These are phyloP conservation scores for Theileria orientalis DNA, from an alignment of 169 alveolate genomes.

Conservation along the genomic window DNA sequence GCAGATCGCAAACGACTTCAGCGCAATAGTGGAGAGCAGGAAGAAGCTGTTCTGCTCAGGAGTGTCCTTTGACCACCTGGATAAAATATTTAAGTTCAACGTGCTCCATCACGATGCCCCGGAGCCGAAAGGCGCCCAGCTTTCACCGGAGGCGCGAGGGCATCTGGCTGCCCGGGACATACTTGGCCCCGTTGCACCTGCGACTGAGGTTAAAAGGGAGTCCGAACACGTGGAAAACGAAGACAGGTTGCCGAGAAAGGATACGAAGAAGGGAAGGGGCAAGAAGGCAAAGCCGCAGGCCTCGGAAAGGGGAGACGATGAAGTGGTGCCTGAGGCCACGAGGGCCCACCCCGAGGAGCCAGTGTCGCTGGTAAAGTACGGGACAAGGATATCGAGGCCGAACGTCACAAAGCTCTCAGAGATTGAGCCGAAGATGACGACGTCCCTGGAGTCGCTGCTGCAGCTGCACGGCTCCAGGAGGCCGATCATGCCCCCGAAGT, in stretches of 20 bases:
- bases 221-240: neutral
- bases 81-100: conserved; percentile 26
- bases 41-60: conserved; percentile 56
- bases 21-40: conserved; percentile 27
- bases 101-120: neutral
- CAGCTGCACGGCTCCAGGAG: conserved; percentile 42
- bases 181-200: too few species aligned
- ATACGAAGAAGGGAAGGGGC: neutral
- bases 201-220: neutral
- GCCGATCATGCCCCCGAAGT: conserved; percentile 54
- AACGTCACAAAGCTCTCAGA: conserved; percentile 26
- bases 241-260: neutral
- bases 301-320: too few species aligned
- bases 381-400: conserved; percentile 39
- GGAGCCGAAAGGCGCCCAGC: neutral
- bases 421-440: conserved; percentile 29
- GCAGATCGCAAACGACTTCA: conserved; percentile 19
- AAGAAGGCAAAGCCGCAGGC: neutral
- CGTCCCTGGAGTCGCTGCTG: conserved; percentile 29
- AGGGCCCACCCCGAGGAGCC: neutral
- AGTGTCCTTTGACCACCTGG: conserved; percentile 43
- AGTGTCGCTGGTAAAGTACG: neutral
- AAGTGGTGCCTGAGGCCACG: neutral
- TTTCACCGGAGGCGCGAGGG: too few species aligned
- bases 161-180: too few species aligned